phyloP scores from a whole-genome alignment of 306 rosid species.

The Acmispon strigosus region DNA sequence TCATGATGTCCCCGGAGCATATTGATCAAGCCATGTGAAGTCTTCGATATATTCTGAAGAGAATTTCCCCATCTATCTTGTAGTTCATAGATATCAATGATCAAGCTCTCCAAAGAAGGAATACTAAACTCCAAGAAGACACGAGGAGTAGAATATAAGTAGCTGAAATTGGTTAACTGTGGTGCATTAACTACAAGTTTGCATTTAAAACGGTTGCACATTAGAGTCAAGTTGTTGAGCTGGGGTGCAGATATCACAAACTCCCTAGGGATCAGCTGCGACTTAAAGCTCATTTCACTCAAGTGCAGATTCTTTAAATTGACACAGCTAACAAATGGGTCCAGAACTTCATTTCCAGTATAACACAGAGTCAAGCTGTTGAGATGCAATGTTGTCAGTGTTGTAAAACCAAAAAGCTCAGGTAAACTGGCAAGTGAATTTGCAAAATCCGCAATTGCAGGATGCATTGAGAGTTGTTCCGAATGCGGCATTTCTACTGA shows the following conservation, averaged over 20 bases:
- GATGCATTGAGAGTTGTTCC: conserved; percentile 26
- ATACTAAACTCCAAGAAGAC: conserved; percentile 33
- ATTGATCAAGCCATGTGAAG: conserved; percentile 35
- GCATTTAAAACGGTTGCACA: conserved; percentile 36
- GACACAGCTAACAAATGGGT: conserved; percentile 33
- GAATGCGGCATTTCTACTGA: conserved; percentile 27
- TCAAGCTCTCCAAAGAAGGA: conserved; percentile 33
- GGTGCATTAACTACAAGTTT: conserved; percentile 38
- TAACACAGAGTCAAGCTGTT: conserved; percentile 26
- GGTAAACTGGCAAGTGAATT: conserved; percentile 28
- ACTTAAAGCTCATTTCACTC: conserved; percentile 30
- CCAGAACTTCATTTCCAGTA: conserved; percentile 21
- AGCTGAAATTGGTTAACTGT: conserved; percentile 36
- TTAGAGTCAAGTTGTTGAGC: conserved; percentile 28
- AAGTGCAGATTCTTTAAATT: conserved; percentile 39
- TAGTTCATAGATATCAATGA: conserved; percentile 30
- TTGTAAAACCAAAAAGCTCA: conserved; percentile 31
- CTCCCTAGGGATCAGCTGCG: conserved; percentile 32
- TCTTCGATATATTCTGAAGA: conserved; percentile 12
- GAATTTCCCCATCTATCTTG: conserved; percentile 15
- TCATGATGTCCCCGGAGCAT: conserved; percentile 24
- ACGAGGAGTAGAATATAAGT: conserved; percentile 25
- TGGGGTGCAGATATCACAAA: conserved; percentile 43
- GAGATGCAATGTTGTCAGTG: conserved; percentile 40
- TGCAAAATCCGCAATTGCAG: conserved; percentile 16